Evolutionary conservation across 2,329 filamentous ascomycete species (phyloP), one percentile per base, ranked within the genome.

Genomic region (Penicillium sp.): DNA sequence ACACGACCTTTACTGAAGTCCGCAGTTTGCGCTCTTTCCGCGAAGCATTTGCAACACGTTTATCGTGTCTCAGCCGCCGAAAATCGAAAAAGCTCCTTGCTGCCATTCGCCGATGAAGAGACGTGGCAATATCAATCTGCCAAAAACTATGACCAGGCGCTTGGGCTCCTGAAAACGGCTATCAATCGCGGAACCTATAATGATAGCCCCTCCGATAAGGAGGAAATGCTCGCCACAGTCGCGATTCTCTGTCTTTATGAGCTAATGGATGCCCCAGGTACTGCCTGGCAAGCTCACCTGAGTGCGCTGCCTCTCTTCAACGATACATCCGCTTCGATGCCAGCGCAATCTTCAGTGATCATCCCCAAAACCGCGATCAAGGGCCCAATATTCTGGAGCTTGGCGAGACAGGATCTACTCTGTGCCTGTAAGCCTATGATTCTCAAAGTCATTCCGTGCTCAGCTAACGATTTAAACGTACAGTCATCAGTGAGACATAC

Each of bases 1-100:
- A 56, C 64, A 42, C 63, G 62, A 39, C 56, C 60, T 16, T 56
- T 67, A 51, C 45, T 69, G 27, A 59, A 60, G 27, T 64, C 65
- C 22, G 64, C 65, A 13, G 59, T 65, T 24, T 66, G 65, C 24
- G 65, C 66, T 9, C 64, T 69, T 6, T 60, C 66, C 22, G 62
- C 66, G 3, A 67, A 68, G 34, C 65, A 67, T 41, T 53, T 69
- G 16, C 39, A 49, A n/a, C 57, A 55, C 45, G 7, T 59, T 4
- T 55, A 43, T 38, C 46, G 16, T 40, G 44, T 18, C 27, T 42
- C 27, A 27, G 34, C 24, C 39, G 21, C 40, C 8, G 22, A 18
- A 8, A 39, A 36, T 8, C 39, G 18, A 16, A 45, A 43, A 31
- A 55, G 36, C 9, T 48, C 31, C 48, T 21, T 31, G 11, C 46